Conservation (phyloP, 805 yeast genomes). For the Candida schatavii region DNA sequence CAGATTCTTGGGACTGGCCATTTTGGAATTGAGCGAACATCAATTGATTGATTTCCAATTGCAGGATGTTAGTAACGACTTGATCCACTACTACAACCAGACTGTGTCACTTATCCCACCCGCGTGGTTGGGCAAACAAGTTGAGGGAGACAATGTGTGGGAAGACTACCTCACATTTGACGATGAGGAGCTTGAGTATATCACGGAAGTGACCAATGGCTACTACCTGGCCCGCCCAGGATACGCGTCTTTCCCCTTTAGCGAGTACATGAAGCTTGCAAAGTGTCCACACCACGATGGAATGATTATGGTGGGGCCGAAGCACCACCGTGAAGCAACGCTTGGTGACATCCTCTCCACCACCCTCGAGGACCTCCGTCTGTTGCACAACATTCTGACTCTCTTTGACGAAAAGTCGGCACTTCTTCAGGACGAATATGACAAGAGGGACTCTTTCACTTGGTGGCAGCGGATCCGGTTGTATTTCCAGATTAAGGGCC, state of each 20-base stretch:
- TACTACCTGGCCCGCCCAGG: slow-evolving; percentile 11
- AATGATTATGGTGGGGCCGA: slow-evolving; percentile 5
- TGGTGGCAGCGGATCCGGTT: slow-evolving; percentile 37
- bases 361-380: slow-evolving; percentile 18
- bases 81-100: slow-evolving; percentile 35
- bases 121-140: slow-evolving; percentile 25
- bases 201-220: slow-evolving; percentile 17
- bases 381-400: slow-evolving; percentile 19
- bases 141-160: slow-evolving; percentile 16
- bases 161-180: slow-evolving; percentile 13
- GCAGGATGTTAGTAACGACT: slow-evolving; percentile 44
- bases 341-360: slow-evolving; percentile 22
- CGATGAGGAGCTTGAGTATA: slow-evolving; percentile 13
- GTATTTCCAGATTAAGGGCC: slow-evolving; percentile 26
- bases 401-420: slow-evolving; percentile 27
- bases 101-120: slow-evolving; percentile 28
- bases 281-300: slow-evolving; percentile 11
- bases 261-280: slow-evolving; percentile 14
- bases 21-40: slow-evolving; percentile 52
- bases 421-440: slow-evolving; percentile 26
- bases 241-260: slow-evolving; percentile 14
- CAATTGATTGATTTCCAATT: slow-evolving; percentile 54
- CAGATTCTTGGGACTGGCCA: slow-evolving; percentile 55
- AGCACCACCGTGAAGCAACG: slow-evolving; percentile 17
- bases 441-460: slow-evolving; percentile 28